A percentile compares a stretch with the other conserved stretches of the same genome.
phyloP scores from a whole-genome alignment of 1,284 basidiomycete species.

The Crocinoboletus sp. region DNA sequence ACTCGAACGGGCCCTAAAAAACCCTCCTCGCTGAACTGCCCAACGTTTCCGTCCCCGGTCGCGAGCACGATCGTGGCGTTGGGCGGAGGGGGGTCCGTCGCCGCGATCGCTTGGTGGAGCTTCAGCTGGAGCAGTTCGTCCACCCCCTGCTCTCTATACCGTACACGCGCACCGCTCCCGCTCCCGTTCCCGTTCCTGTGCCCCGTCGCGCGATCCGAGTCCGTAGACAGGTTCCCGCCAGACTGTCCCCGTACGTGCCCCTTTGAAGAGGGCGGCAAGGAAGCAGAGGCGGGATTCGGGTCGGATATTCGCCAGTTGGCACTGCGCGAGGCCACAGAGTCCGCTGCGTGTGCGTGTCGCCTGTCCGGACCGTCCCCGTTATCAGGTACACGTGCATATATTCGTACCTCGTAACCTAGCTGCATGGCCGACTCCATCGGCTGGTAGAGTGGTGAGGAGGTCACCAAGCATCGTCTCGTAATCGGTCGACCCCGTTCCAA shows the following conservation, averaged over 20 bases:
- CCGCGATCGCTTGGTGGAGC: slow-evolving; percentile 76
- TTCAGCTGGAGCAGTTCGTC: slow-evolving; percentile 87
- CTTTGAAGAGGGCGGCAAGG: slow-evolving; percentile 11
- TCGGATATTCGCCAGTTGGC: slow-evolving; percentile 25
- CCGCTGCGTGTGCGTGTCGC: slow-evolving; percentile 14
- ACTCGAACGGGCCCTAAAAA: slow-evolving; percentile 80
- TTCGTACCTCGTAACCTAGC: slow-evolving; percentile 75
- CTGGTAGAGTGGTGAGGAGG: slow-evolving; percentile 79
- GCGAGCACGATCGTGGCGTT: slow-evolving; percentile 80
- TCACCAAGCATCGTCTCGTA: slow-evolving; percentile 67
- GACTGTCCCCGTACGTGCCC: slow-evolving; percentile 26
- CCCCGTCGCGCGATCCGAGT: slow-evolving; percentile 19
- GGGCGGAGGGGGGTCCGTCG: slow-evolving; percentile 54
- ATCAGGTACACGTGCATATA: slow-evolving; percentile 77
- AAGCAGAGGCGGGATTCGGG: background rate
- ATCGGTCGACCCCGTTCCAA: slow-evolving; percentile 70
- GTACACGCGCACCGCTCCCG: slow-evolving; percentile 30
- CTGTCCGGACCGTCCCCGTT: slow-evolving; percentile 57
- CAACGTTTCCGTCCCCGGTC: slow-evolving; percentile 85
- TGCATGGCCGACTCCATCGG: slow-evolving; percentile 71
- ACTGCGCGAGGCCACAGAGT: slow-evolving; percentile 11
- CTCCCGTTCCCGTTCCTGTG: background rate
- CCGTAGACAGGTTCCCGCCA: slow-evolving; percentile 30
- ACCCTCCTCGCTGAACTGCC: slow-evolving; percentile 85
- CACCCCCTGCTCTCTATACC: slow-evolving; percentile 80